Evolutionary conservation across 352 stramenopile species (phyloP), one percentile per base, ranked within the genome.

Genomic region (Globisporangium perplexum): DNA sequence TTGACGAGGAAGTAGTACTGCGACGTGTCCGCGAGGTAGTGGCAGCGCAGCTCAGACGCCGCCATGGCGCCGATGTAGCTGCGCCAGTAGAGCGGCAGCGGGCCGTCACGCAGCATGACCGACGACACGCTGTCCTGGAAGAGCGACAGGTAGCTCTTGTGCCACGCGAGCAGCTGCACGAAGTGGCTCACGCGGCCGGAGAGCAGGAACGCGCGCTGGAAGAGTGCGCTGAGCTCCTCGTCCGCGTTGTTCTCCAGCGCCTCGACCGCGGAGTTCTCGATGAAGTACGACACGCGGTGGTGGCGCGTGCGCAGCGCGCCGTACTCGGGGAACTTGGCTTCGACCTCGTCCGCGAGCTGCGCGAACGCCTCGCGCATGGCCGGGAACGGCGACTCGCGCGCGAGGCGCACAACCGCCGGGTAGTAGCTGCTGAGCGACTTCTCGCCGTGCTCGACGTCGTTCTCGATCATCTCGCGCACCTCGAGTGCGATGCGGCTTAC

Each of bases 1-100:
- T 92, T 92, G 1, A 91, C 78, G 5, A 95, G 60, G 53, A 95
- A 95, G 48, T 91, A 80, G 63, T 90, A 83, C 63, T 93, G 81
- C 42, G 92, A 69, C 30, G 92, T 59, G 50, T 90, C 82, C 0
- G 80, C 75, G 18, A 91, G 55, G 60, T 95, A 95, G 57, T 91
- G 69, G 43, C 85, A 95, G 2, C 82, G 69, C 45, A 91, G 63
- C 56, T 93, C 81, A 7, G 81, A 77, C 23, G 79, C 62, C 10
- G 83, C 85, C 81, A 95, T 93, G 18, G 90, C 69, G 7, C 78
- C 83, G 54, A 95, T 90, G 65, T 93, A 95, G 57, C 67, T 89
- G 15, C 85, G 69, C 85, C 85, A 95, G 38, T 75, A 72, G 7
- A 93, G 66, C 28, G 85, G 85, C 36, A 95, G 47, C 23, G 83